phyloP scores from a whole-genome alignment of 2,329 filamentous ascomycete species.

The Paecilomyces niveus region DNA sequence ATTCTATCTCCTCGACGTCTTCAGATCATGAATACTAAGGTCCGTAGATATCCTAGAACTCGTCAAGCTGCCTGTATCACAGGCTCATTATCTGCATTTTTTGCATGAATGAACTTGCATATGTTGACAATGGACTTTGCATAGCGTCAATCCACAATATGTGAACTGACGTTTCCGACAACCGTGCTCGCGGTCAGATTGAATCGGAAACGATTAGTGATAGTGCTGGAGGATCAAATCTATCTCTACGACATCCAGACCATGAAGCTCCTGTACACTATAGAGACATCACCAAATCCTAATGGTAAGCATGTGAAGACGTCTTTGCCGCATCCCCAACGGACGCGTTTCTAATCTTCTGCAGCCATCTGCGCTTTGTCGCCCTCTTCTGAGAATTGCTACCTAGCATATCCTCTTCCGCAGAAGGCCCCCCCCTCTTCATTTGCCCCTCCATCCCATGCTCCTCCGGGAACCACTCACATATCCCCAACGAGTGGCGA shows the following conservation, averaged over 20 bases:
- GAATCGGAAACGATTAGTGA: constrained; percentile 88
- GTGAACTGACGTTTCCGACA: constrained; percentile 97
- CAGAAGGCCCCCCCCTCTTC: constrained; percentile 49
- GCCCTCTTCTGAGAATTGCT: constrained; percentile 91
- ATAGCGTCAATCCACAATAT: constrained; percentile 75
- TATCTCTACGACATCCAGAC: constrained; percentile 99
- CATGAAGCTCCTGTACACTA: constrained; percentile 90
- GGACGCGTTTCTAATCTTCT: constrained; percentile 7
- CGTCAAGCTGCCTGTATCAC: neutral
- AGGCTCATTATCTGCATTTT: neutral
- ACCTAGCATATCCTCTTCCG: constrained; percentile 86
- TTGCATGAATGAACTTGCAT: neutral
- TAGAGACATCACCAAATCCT: constrained; percentile 89
- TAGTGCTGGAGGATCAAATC: constrained; percentile 91
- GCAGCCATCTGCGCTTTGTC: constrained; percentile 83
- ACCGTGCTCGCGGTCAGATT: constrained; percentile 88
- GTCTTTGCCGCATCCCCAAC: neutral
- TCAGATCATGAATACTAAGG: constrained; percentile 97
- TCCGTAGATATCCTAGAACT: constrained; percentile 33
- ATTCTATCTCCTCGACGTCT: constrained; percentile 86
- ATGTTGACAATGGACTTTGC: constrained; percentile 8
- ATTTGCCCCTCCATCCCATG: constrained; percentile 64
- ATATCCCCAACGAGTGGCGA: constrained; percentile 82
- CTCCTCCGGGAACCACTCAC: constrained; percentile 67
- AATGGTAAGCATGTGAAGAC: constrained; percentile 44